These are phyloP conservation scores for Domatiomyces catenatus DNA, from an alignment of 2,329 filamentous ascomycete genomes.

Conservation along the genomic window DNA sequence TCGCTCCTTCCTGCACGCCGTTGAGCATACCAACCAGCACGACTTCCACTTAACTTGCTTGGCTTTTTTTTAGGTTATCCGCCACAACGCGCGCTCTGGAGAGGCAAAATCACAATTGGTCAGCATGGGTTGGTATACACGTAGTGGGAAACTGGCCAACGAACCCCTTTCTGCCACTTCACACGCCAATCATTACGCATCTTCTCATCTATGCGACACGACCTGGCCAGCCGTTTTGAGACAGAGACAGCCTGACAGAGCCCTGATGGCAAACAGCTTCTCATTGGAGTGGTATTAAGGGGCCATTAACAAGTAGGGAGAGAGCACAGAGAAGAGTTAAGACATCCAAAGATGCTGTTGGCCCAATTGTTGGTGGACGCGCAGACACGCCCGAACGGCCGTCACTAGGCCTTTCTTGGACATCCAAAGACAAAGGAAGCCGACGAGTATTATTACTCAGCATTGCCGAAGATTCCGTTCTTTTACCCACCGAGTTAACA, in stretches of 20 bases:
- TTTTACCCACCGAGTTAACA: neutral
- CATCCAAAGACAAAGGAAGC: neutral
- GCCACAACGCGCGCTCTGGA: no score
- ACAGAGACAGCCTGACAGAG: neutral
- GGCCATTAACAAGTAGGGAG: neutral
- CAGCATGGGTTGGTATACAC: no score
- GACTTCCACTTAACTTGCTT: no score
- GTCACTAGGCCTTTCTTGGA: no score
- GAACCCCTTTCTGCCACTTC: neutral
- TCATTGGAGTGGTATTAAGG: neutral
- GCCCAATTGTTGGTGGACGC: no score
- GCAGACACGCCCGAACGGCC: no score
- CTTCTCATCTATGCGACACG: neutral
- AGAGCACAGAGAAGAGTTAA: neutral
- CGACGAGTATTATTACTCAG: neutral
- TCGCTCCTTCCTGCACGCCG: no score
- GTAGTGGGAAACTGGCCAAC: neutral
- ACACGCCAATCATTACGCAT: neutral
- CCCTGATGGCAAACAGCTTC: neutral
- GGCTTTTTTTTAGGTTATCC: no score
- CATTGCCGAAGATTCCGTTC: neutral
- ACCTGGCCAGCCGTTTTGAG: neutral
- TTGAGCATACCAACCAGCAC: no score
- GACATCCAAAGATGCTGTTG: no score
- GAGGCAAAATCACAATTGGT: no score